Conservation (phyloP, 495 filamentous ascomycete genomes). For the Letharia columbiana region DNA sequence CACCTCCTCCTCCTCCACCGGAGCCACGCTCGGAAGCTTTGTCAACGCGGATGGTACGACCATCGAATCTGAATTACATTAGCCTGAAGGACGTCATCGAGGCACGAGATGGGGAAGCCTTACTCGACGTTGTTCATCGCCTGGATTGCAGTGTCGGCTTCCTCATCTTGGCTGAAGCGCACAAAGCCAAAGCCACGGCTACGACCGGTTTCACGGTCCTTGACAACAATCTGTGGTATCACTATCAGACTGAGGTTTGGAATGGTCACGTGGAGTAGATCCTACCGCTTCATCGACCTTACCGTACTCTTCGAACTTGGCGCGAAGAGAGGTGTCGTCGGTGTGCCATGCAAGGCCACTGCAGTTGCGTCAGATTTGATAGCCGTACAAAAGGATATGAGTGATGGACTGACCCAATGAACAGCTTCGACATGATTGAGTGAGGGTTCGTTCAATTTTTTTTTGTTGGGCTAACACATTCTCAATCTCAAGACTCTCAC, state of each 20-base stretch:
- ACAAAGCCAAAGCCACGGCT: conserved; percentile 98
- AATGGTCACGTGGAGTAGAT: conserved; percentile 25
- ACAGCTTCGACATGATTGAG: conserved; percentile 73
- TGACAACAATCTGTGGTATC: conserved; percentile 73
- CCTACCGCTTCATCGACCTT: conserved; percentile 86
- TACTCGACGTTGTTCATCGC: conserved; percentile 94
- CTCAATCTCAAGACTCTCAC: conserved; percentile 35
- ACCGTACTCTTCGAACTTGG: conserved; percentile 87
- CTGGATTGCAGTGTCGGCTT: conserved; percentile 72
- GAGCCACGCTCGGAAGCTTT: conserved; percentile 77
- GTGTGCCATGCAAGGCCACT: conserved; percentile 99
- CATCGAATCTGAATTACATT: conserved; percentile 67
- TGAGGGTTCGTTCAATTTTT: conserved; percentile 21
- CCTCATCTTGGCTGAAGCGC: conserved; percentile 69
- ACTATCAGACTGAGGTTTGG: conserved; percentile 22
- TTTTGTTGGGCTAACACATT: conserved; percentile 27
- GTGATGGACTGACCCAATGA: conserved; percentile 63
- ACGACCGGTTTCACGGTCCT: conserved; percentile 91
- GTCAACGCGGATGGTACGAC: conserved; percentile 90
- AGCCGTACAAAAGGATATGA: conserved; percentile 11
- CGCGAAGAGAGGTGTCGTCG: conserved; percentile 68
- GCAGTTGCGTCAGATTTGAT: conserved; percentile 16
- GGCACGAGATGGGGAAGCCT: conserved; percentile 26
- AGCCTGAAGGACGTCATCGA: background rate
- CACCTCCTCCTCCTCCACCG: conserved; percentile 28